Conservation (phyloP, 176 grass and related monocot genomes). For the Thalia dealbata region DNA sequence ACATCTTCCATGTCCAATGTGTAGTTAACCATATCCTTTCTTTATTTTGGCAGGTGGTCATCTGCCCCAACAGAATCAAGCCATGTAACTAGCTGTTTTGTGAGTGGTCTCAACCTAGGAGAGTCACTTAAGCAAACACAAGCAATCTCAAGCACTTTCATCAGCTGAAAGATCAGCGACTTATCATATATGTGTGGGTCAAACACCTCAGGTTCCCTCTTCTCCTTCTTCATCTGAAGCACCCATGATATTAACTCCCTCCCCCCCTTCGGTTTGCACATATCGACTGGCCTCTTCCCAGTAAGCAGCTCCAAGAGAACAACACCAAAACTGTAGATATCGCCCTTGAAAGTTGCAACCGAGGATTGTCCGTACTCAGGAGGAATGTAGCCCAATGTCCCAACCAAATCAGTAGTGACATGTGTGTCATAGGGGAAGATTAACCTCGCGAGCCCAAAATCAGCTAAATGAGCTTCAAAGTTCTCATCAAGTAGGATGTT, state of each 20-base stretch:
- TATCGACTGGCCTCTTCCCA: constrained; percentile 79
- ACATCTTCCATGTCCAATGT: background rate
- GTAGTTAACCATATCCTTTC: background rate
- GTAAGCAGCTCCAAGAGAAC: constrained; percentile 89
- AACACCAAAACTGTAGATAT: constrained; percentile 93
- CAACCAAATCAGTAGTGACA: constrained; percentile 91
- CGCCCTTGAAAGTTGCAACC: constrained; percentile 91
- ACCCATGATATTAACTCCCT: constrained; percentile 84
- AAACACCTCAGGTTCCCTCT: constrained; percentile 49
- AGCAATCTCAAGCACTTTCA: constrained; percentile 77
- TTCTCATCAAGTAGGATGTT: constrained; percentile 85
- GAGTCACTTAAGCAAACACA: constrained; percentile 73
- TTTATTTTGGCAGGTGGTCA: background rate
- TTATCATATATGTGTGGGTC: constrained; percentile 73
- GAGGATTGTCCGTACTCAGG: constrained; percentile 90
- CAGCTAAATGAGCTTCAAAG: constrained; percentile 89
- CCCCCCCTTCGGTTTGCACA: constrained; percentile 72
- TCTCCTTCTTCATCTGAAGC: constrained; percentile 60
- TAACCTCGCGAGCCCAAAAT: constrained; percentile 94
- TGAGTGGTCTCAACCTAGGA: constrained; percentile 56
- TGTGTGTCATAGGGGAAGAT: constrained; percentile 94
- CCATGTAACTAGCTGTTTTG: constrained; percentile 63
- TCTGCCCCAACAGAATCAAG: constrained; percentile 43
- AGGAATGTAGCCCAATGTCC: constrained; percentile 91
- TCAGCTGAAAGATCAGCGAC: constrained; percentile 51